A percentile compares a stretch with the other conserved stretches of the same genome.
Evolutionary conservation across 805 yeast species (phyloP).

Genomic region (Zygoascus biomembranicola): DNA sequence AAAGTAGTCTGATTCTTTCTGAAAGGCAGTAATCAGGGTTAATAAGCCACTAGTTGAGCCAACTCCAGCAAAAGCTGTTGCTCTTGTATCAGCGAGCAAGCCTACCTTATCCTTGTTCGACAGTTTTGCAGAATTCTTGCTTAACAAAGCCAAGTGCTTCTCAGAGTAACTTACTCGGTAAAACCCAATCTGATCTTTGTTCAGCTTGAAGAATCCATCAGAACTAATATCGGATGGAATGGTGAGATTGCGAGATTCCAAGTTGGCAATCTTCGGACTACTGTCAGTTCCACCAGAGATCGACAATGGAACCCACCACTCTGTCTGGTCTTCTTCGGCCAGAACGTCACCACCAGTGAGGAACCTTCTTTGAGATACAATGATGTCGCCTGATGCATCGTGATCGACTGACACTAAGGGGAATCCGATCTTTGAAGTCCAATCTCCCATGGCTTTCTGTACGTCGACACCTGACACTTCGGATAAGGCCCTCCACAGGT

Average conservation of each 20-base stretch:
- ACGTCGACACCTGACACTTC: constrained; percentile 59
- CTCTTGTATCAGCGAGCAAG: constrained; percentile 69
- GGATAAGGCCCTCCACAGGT: constrained; percentile 61
- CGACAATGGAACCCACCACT: constrained; percentile 35
- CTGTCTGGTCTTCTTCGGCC: constrained; percentile 46
- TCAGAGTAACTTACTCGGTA: constrained; percentile 65
- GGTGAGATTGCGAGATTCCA: constrained; percentile 11
- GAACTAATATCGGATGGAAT: constrained; percentile 4
- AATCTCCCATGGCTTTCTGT: constrained; percentile 49
- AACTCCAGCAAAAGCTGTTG: constrained; percentile 63
- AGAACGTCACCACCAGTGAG: constrained; percentile 53
- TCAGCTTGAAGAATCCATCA: constrained; percentile 40
- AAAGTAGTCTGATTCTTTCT: constrained; percentile 40
- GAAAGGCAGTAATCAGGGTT: constrained; percentile 42
- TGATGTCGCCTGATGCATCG: constrained; percentile 28
- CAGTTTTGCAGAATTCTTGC: constrained; percentile 45
- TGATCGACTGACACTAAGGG: constrained; percentile 53
- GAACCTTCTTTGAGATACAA: constrained; percentile 51
- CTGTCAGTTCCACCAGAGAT: constrained; percentile 18
- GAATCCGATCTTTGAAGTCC: constrained; percentile 70
- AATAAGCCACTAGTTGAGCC: constrained; percentile 52
- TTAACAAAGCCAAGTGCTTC: constrained; percentile 62
- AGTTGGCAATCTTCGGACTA: constrained; percentile 24
- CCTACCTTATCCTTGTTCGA: constrained; percentile 75
- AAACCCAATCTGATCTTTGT: constrained; percentile 67